Evolutionary conservation across 495 filamentous ascomycete genomes (phyloP).

Genomic region (Annulohypoxylon stygium): DNA sequence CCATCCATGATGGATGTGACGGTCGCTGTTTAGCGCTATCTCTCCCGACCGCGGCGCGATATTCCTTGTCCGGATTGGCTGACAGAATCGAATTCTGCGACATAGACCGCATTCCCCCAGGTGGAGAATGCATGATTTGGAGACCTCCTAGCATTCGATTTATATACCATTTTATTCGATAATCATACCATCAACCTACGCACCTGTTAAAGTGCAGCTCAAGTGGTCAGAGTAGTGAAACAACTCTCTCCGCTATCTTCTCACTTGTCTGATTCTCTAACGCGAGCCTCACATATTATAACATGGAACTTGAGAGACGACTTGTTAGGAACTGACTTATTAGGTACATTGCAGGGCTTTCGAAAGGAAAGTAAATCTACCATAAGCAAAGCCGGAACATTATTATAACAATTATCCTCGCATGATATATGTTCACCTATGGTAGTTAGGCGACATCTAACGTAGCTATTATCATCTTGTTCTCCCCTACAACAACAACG

Average conservation of each 20-base stretch:
- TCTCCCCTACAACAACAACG: not conserved
- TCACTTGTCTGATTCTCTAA: not conserved
- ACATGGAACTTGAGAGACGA: not conserved
- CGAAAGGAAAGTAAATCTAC: not conserved
- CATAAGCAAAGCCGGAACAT: not conserved
- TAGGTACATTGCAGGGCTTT: not conserved
- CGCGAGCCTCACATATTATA: not conserved
- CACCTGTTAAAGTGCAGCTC: not conserved
- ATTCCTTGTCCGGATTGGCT: slow-evolving; percentile 16
- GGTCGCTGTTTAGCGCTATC: slow-evolving; percentile 6
- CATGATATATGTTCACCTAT: not conserved
- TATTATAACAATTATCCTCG: not conserved
- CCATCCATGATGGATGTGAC: not conserved
- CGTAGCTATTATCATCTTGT: not conserved
- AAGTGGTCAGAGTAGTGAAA: slow-evolving; percentile 8
- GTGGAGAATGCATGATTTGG: slow-evolving; percentile 9
- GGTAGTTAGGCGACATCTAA: not conserved
- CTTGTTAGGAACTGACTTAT: not conserved
- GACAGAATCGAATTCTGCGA: slow-evolving; percentile 16
- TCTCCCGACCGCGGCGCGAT: not conserved
- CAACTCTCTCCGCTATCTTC: slow-evolving; percentile 3
- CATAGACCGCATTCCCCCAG: slow-evolving; percentile 9
- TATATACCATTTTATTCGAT: slow-evolving; percentile 11
- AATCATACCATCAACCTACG: slow-evolving; percentile 17
- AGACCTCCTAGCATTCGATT: slow-evolving; percentile 17